These are phyloP conservation scores for Trichophaea hybrida DNA, from an alignment of 2,329 filamentous ascomycete species.

Conservation along the genomic window DNA sequence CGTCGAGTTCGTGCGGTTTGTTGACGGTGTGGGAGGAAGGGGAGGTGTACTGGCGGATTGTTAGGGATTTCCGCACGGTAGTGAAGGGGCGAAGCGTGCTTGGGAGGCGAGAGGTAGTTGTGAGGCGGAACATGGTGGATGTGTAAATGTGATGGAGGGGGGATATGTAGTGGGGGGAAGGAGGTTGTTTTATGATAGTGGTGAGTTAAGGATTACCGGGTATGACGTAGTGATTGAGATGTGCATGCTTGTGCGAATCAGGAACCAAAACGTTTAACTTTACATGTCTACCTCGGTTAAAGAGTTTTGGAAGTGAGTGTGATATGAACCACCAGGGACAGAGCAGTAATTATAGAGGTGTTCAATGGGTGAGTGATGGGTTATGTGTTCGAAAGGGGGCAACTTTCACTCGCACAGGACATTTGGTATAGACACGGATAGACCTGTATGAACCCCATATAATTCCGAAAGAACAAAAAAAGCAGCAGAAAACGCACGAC, in stretches of 20 bases:
- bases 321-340: no score
- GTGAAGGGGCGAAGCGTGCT: neutral
- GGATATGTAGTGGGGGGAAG: neutral
- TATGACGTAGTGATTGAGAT: neutral
- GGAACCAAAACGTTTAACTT: neutral
- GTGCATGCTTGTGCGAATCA: no score
- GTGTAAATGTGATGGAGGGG: neutral
- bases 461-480: neutral
- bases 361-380: no score
- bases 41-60: neutral
- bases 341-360: no score
- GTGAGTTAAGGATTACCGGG: neutral
- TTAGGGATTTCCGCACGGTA: neutral
- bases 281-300: no score
- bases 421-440: no score
- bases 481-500: neutral
- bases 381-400: no score
- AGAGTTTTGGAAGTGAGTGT: no score
- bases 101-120: neutral
- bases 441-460: neutral
- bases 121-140: neutral
- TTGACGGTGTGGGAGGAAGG: conserved; percentile 1
- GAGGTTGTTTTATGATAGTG: neutral
- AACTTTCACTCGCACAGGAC: no score
- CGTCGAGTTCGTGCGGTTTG: conserved; percentile 22